These are phyloP conservation scores for Parachlorella kessleri DNA, from an alignment of 139 green algal genomes.

Conservation along the genomic window DNA sequence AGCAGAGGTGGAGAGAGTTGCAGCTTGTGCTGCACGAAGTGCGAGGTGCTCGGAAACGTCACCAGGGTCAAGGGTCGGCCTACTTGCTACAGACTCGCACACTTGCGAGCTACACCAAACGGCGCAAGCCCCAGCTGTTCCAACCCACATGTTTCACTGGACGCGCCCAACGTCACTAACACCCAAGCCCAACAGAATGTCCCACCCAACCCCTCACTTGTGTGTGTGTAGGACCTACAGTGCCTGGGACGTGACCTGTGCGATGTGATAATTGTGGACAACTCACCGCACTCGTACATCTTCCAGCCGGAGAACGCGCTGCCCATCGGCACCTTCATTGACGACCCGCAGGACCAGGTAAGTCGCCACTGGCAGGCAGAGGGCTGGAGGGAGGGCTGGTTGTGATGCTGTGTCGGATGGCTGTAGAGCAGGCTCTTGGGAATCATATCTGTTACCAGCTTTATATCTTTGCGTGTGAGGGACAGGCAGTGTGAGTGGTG, in stretches of 20 bases:
- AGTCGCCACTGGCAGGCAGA: neutral
- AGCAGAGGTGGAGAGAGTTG: too few relatives aligned
- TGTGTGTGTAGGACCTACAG: constrained; percentile 82
- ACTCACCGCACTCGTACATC: constrained; percentile 95
- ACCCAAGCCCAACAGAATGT: too few relatives aligned
- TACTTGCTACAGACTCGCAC: too few relatives aligned
- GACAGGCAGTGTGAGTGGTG: neutral
- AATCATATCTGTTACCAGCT: neutral
- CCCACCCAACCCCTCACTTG: too few relatives aligned
- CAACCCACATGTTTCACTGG: too few relatives aligned
- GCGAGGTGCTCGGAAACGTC: too few relatives aligned
- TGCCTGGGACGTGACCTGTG: constrained; percentile 83
- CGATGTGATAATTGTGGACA: constrained; percentile 95
- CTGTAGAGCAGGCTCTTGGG: neutral
- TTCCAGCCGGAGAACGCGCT: constrained; percentile 98
- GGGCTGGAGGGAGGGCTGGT: neutral
- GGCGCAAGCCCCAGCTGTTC: too few relatives aligned
- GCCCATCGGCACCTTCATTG: constrained; percentile 93
- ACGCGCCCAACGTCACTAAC: too few relatives aligned
- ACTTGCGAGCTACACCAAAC: too few relatives aligned
- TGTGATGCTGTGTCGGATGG: neutral
- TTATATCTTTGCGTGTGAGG: neutral
- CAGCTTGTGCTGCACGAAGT: too few relatives aligned
- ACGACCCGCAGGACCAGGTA: constrained; percentile 84
- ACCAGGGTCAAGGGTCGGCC: too few relatives aligned